Base-by-base conservation (phyloP, 371 early-diverging fungal genomes). In the Paraphysoderma sedebokerense region DNA sequence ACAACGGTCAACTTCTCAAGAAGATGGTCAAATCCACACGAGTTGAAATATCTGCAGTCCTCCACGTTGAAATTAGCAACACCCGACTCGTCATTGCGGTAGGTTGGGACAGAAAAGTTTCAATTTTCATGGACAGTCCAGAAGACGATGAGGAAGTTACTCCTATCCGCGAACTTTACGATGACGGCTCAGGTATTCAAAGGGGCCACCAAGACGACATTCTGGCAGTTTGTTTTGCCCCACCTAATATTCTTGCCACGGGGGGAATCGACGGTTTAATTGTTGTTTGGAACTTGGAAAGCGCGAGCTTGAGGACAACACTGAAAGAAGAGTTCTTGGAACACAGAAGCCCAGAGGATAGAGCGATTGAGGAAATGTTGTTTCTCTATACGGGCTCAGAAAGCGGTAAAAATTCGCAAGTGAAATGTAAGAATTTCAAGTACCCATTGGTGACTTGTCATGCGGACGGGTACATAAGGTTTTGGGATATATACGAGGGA, bases 1-100 rank as follows among this genome's bases (percentile, higher is more conserved):
- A 72, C 55, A 72, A 70, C 49, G 73, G 73, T 12, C 68, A 68
- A 46, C 63, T 68, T 27, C 55, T 72, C 7, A 54, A 67, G n/a
- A 62, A 58, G 32, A 60, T 70, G 61, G 42, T 58, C 44, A 70
- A 66, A 44, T 55, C 51, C 33, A 61, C 55, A 32, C 13, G 46
- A 13, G 40, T 50, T 17, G 73, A 72, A 49, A 58, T 60, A 3
- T 67, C 70, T 1, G 70, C 66, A 29, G 56, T 72, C 7, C 44
- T 57, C 13, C 70, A 56, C 47, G 61, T 67, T 24, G 73, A 72
- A 52, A 65, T 72, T 58, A 68, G 70, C 7, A 51, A 61, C 15
- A 70, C 66, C 47, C 53, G 58, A 15, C 70, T 62, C 52, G 64
- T 72, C 33, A 50, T 72, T 27, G 55, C 61, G 0, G 67, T 65